These are phyloP conservation scores for Xerocomellus intermedius DNA, from an alignment of 768 basidiomycete genomes.

Conservation along the genomic window DNA sequence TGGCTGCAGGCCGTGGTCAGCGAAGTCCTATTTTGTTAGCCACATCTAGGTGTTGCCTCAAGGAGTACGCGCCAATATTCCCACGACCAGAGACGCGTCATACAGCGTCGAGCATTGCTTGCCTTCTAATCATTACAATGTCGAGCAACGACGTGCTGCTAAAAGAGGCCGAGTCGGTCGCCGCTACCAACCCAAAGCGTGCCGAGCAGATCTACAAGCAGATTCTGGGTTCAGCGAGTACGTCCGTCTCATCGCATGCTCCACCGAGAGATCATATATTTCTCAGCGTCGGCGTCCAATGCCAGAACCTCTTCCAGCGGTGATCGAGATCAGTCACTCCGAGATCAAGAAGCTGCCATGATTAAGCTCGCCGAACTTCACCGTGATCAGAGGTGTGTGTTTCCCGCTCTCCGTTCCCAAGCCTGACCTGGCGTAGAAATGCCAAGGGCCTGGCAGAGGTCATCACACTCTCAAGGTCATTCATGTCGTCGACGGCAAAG, in stretches of 20 bases:
- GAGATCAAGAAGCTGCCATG: conserved; percentile 83
- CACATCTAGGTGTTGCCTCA: too few relatives aligned
- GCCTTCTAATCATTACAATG: conserved; percentile 13
- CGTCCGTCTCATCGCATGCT: conserved; percentile 5
- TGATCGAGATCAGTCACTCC: conserved; percentile 56
- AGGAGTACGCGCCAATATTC: conserved; percentile 10
- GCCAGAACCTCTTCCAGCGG: conserved; percentile 28
- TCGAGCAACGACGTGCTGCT: conserved; percentile 25
- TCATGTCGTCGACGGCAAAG: conserved; percentile 94
- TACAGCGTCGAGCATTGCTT: neutral
- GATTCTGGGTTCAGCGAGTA: conserved; percentile 49
- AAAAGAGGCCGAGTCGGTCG: conserved; percentile 50
- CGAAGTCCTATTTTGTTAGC: too few relatives aligned
- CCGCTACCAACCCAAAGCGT: conserved; percentile 49
- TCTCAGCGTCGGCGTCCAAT: conserved; percentile 34
- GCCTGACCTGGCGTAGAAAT: conserved; percentile 51
- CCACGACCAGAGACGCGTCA: conserved; percentile 29
- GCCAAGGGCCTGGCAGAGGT: conserved; percentile 82
- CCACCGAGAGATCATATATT: neutral
- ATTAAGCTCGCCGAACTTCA: conserved; percentile 85
- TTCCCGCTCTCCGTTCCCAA: neutral
- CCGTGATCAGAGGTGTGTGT: conserved; percentile 74
- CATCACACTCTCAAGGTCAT: conserved; percentile 76
- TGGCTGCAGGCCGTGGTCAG: too few relatives aligned
- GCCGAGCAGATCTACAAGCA: conserved; percentile 77